phyloP scores from a whole-genome alignment of 768 basidiomycete genomes.

The Rhizopogon roseolus region DNA sequence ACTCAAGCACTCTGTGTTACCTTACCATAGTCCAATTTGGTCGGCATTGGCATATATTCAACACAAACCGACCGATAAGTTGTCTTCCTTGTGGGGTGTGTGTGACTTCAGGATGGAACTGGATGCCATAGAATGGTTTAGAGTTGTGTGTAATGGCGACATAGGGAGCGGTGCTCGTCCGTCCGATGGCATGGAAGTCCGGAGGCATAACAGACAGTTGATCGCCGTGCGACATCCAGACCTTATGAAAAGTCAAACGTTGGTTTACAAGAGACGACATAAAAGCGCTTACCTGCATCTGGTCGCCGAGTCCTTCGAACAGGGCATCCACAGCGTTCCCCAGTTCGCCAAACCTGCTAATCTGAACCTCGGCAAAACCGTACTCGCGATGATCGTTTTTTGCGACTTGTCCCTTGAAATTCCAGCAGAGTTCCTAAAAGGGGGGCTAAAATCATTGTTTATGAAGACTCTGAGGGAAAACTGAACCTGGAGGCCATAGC shows the following conservation, averaged over 20 bases:
- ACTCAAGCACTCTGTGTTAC: constrained; percentile 1
- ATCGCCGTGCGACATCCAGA: constrained; percentile 99
- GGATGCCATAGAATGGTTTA: constrained; percentile 91
- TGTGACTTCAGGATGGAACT: constrained; percentile 98
- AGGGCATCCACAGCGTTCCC: constrained; percentile 58
- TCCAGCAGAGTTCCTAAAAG: constrained; percentile 87
- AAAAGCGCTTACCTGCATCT: constrained; percentile 65
- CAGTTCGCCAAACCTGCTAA: constrained; percentile 55
- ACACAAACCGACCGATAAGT: constrained; percentile 80
- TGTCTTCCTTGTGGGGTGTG: constrained; percentile 88
- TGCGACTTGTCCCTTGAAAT: constrained; percentile 76
- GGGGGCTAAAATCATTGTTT: background rate
- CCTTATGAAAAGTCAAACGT: constrained; percentile 42
- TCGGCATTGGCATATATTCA: constrained; percentile 77
- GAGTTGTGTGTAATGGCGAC: constrained; percentile 90
- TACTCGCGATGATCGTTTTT: constrained; percentile 93
- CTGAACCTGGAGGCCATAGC: constrained; percentile 90
- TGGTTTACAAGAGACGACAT: background rate
- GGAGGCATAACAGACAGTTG: constrained; percentile 79
- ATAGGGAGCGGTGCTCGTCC: constrained; percentile 82
- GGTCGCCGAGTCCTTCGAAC: constrained; percentile 83
- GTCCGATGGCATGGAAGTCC: constrained; percentile 84
- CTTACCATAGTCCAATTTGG: constrained; percentile 91
- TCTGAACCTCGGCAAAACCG: constrained; percentile 80
- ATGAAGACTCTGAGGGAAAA: background rate